Base-by-base conservation (phyloP, 1,284 basidiomycete genomes). In the Schizopora paradoxa region DNA sequence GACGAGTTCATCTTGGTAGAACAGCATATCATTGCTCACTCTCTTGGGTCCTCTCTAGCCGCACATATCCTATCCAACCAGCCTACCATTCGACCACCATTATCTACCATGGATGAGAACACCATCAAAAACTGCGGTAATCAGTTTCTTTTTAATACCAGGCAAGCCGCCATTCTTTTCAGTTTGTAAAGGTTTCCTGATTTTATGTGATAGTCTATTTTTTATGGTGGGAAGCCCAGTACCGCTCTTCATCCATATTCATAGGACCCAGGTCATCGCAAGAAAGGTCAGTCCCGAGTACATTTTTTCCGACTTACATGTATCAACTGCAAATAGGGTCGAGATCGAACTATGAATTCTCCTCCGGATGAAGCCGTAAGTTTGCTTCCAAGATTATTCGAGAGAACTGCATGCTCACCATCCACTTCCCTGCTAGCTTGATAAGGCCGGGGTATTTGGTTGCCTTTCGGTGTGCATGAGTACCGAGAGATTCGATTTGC, bases 1-100 rank as follows among this genome's bases (percentile, higher is more conserved):
- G 8, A 1, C 18, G 4, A 13, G 5, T 37, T 4, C 6, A n/a
- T 19, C 23, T 19, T 43, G 3, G 31, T 19, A 27, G 21, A 16
- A 16, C 33, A 59, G 28, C 65, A 65, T 46, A 55, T 69, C 26
- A 54, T 69, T 19, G 66, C 62, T 1, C 67, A 70, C 46, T 66
- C 63, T 54, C 65, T 77, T 3, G 76, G 76, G 5, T 70, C 72
- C 0, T 70, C 72, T 5, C 60, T 78, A 2, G 70, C 71, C 1
- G 64, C 72, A 0, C 70, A 77, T 46, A 68, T 78, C 32, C 62
- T 78, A 8, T 73, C 70, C 8, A 65, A 67, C 47, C 76, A 78
- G 54, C 70, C 74, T 1, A 76, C 73, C 4, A 57, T 61, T 10
- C 70, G 74, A 52, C 67, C 68, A 0, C 45, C 58, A 2, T 47